A percentile compares a stretch with the other conserved stretches of the same genome.
Conservation (phyloP, 768 basidiomycete genomes). For the Lactarius vividus region DNA sequence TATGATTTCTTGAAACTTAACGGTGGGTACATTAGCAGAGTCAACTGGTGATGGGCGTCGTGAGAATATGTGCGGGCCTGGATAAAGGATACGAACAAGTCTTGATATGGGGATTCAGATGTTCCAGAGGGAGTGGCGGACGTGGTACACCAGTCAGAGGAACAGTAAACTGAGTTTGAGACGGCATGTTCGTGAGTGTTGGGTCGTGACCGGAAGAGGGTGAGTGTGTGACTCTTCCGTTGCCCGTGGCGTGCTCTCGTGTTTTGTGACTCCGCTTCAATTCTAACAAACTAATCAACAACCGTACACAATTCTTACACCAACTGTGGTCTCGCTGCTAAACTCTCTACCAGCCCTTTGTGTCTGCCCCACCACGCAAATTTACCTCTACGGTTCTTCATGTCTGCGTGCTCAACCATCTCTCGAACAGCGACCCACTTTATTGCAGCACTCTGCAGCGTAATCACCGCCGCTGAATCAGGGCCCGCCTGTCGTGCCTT, state of each 20-base stretch:
- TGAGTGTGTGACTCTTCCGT: slow-evolving; percentile 3
- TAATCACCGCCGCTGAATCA: slow-evolving; percentile 85
- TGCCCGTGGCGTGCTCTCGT: slow-evolving; percentile 15
- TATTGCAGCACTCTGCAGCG: slow-evolving; percentile 79
- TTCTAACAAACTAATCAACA: slow-evolving; percentile 6
- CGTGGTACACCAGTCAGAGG: slow-evolving; percentile 24
- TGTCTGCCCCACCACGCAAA: slow-evolving; percentile 73
- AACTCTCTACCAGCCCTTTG: slow-evolving; percentile 67
- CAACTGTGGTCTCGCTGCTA: slow-evolving; percentile 66
- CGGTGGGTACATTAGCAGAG: slow-evolving; percentile 54
- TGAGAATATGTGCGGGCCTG: slow-evolving; percentile 19
- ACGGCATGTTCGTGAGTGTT: slow-evolving; percentile 22
- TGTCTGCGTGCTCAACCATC: slow-evolving; percentile 85
- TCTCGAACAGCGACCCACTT: slow-evolving; percentile 82
- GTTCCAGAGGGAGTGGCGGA: slow-evolving; percentile 28
- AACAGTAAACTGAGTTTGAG: slow-evolving; percentile 22
- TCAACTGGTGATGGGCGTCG: slow-evolving; percentile 36
- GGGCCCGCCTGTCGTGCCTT: slow-evolving; percentile 54
- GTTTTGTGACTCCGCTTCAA: slow-evolving; percentile 22
- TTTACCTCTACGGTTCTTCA: slow-evolving; percentile 83
- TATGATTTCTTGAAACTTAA: slow-evolving; percentile 90
- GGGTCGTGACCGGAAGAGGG: slow-evolving; percentile 7
- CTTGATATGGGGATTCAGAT: slow-evolving; percentile 32
- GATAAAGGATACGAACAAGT: slow-evolving; percentile 30
- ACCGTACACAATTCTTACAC: slow-evolving; percentile 26